Percentiles rank a stretch among this genome's conserved stretches.
These are phyloP conservation scores for Colletotrichum caudatum DNA, from an alignment of 2,329 filamentous ascomycete genomes.

Conservation along the genomic window DNA sequence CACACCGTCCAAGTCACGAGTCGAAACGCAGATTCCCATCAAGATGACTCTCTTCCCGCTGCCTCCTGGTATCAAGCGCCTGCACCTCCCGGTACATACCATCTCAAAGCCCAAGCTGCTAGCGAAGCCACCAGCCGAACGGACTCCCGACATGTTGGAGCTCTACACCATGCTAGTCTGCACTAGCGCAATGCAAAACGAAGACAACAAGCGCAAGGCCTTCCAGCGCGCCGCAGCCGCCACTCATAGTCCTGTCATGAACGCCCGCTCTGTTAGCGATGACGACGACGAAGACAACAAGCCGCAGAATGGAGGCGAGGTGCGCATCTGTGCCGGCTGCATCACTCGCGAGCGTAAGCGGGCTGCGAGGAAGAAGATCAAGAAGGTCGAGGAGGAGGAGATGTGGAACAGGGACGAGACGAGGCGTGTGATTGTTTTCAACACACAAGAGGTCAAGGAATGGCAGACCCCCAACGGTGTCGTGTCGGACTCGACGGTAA, in stretches of 20 bases:
- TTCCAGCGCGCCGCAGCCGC: slow-evolving; percentile 68
- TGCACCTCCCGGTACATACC: slow-evolving; percentile 89
- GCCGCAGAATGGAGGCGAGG: slow-evolving; percentile 90
- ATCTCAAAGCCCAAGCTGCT: slow-evolving; percentile 95
- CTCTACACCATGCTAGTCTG: slow-evolving; percentile 87
- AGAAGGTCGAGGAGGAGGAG: slow-evolving; percentile 93
- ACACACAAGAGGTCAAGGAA: slow-evolving; percentile 87
- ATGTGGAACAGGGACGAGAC: slow-evolving; percentile 85
- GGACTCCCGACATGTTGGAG: slow-evolving; percentile 80
- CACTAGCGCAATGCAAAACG: slow-evolving; percentile 88
- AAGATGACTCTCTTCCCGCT: slow-evolving; percentile 82
- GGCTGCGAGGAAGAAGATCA: slow-evolving; percentile 90
- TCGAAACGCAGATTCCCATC: slow-evolving; percentile 96
- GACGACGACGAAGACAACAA: slow-evolving; percentile 75
- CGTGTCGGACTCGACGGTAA: slow-evolving; percentile 54
- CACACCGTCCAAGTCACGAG: slow-evolving; percentile 84
- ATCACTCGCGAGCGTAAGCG: slow-evolving; percentile 92
- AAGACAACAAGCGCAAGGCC: slow-evolving; percentile 74
- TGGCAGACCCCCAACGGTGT: slow-evolving; percentile 70
- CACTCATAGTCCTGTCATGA: slow-evolving; percentile 48
- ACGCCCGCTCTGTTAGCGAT: slow-evolving; percentile 51
- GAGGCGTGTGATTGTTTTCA: slow-evolving; percentile 89
- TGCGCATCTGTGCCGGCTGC: slow-evolving; percentile 92
- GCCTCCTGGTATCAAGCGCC: slow-evolving; percentile 79
- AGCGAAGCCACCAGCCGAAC: slow-evolving; percentile 75